Evolutionary conservation across 345 rosid species (phyloP).

Genomic region (Fremontodendron californicum): DNA sequence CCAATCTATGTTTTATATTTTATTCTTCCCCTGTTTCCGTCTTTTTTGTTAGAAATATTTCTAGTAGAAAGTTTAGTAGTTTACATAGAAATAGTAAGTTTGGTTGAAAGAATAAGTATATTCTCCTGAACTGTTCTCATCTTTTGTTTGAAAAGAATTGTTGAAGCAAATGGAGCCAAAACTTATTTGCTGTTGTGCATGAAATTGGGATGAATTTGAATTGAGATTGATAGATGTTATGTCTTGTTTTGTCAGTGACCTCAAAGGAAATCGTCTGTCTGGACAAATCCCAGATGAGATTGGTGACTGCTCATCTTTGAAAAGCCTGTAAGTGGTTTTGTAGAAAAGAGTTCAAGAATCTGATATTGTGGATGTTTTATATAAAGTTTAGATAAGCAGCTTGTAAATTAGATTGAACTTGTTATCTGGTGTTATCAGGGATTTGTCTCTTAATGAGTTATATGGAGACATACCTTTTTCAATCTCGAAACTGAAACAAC

Average conservation of each 20-base stretch:
- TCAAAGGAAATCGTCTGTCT: conserved; percentile 66
- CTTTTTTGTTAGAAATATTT: neutral
- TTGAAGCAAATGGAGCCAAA: neutral
- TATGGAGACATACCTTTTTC: conserved; percentile 94
- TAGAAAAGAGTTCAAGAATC: neutral
- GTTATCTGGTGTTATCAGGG: conserved; percentile 43
- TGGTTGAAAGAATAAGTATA: neutral
- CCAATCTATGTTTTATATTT: neutral
- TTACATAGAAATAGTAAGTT: neutral
- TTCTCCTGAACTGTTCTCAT: neutral
- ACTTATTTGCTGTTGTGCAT: neutral
- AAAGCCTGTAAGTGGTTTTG: conserved; percentile 56
- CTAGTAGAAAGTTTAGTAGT: neutral
- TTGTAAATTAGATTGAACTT: conserved; percentile 3
- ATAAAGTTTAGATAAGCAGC: neutral
- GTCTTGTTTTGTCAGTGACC: conserved; percentile 47
- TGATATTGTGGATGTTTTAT: neutral
- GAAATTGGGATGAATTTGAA: neutral
- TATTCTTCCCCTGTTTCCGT: neutral
- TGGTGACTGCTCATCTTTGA: conserved; percentile 79
- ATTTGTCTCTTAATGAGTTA: conserved; percentile 75
- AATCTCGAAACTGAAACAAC: conserved; percentile 81
- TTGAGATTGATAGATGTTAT: neutral
- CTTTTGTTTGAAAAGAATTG: neutral
- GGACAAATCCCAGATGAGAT: conserved; percentile 98